These are phyloP conservation scores for Erodium maritimum DNA, from an alignment of 345 rosid genomes.

Conservation along the genomic window DNA sequence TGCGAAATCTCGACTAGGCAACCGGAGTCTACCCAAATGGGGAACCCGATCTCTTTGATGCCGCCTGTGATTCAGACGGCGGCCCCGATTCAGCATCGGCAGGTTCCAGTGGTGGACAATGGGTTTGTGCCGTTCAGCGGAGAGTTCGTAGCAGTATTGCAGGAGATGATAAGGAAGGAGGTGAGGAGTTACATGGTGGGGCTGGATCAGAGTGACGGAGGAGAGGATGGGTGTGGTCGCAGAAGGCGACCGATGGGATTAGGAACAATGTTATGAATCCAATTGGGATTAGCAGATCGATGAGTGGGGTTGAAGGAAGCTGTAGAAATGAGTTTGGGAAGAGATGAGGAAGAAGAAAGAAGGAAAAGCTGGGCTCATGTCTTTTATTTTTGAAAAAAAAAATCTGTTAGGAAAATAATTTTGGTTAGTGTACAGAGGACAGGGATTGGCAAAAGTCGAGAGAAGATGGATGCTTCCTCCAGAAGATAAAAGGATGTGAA, in stretches of 20 bases:
- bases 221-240: slow-evolving; percentile 37
- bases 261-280: slow-evolving; percentile 45
- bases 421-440: slow-evolving; percentile 48
- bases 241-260: slow-evolving; percentile 43
- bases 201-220: slow-evolving; percentile 35
- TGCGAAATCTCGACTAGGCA: slow-evolving; percentile 16
- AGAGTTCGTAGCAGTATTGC: slow-evolving; percentile 72
- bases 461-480: slow-evolving; percentile 1
- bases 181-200: slow-evolving; percentile 73
- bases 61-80: too few relatives aligned
- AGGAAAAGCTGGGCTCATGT: slow-evolving; percentile 8
- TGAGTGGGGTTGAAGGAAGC: slow-evolving; percentile 8
- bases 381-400: slow-evolving; percentile 17
- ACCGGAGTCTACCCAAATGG: slow-evolving; percentile 19
- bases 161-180: slow-evolving; percentile 85
- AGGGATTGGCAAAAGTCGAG: slow-evolving; percentile 7
- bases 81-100: too few relatives aligned
- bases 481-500: too few relatives aligned
- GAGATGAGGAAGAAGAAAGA: neutral
- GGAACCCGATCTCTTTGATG: neutral
- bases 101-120: slow-evolving; percentile 13
- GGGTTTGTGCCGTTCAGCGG: slow-evolving; percentile 43
- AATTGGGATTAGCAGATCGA: slow-evolving; percentile 50
- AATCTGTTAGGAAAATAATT: slow-evolving; percentile 34
- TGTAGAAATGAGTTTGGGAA: neutral